These are phyloP conservation scores for Tetrahymena malaccensis DNA, from an alignment of 73 alveolate genomes.

Conservation along the genomic window DNA sequence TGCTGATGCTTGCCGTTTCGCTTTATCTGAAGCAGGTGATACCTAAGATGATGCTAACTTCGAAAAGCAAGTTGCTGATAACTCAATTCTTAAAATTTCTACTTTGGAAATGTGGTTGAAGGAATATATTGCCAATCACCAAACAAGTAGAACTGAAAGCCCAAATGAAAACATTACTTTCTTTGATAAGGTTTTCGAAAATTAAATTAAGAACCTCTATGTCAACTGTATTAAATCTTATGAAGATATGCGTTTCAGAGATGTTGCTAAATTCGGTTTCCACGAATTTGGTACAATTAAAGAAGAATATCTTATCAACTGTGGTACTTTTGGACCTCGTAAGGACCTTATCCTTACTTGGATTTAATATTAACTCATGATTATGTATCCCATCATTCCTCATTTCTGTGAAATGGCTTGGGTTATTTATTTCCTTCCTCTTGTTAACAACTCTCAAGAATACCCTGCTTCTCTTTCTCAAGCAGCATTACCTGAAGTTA, in stretches of 20 bases:
- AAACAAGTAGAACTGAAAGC: constrained; percentile 49
- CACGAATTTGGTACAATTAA: constrained; percentile 77
- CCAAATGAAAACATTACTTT: constrained; percentile 41
- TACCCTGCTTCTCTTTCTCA: constrained; percentile 49
- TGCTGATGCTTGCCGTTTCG: constrained; percentile 96
- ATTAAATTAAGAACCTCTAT: constrained; percentile 73
- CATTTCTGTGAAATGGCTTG: constrained; percentile 94
- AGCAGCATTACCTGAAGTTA: constrained; percentile 68
- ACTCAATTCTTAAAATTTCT: constrained; percentile 73
- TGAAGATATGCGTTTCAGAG: constrained; percentile 91
- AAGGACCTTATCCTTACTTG: constrained; percentile 51
- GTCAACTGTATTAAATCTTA: constrained; percentile 55
- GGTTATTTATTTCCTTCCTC: constrained; percentile 68
- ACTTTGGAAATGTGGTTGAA: constrained; percentile 79
- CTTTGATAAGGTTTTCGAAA: constrained; percentile 78
- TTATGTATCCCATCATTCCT: constrained; percentile 90
- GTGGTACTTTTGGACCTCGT: constrained; percentile 68
- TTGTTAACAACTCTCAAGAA: constrained; percentile 32
- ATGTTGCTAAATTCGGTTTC: constrained; percentile 85
- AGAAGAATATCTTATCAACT: constrained; percentile 83
- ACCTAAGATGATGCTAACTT: constrained; percentile 97
- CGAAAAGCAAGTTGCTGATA: constrained; percentile 63
- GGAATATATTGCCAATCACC: constrained; percentile 44
- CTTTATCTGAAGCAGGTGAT: constrained; percentile 99
- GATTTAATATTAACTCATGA: constrained; percentile 53